phyloP scores from a whole-genome alignment of 345 rosid genomes.

The Sonneratia alba region DNA sequence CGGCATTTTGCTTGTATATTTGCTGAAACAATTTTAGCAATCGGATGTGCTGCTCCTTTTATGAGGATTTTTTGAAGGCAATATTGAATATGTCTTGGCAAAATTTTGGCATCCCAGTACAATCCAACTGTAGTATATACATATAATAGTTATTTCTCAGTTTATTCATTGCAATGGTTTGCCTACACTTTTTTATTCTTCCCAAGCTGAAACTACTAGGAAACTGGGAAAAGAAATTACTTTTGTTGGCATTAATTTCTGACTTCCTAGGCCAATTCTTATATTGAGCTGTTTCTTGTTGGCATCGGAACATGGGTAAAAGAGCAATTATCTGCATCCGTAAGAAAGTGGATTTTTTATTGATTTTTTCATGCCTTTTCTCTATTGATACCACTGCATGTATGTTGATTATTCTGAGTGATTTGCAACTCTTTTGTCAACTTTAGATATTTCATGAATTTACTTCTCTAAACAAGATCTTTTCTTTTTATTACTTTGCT shows the following conservation, averaged over 20 bases:
- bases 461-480: not conserved
- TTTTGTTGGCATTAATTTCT: not conserved
- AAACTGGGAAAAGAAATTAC: not conserved
- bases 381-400: not conserved
- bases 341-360: too few relatives aligned
- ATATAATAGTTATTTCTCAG: not conserved
- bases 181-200: not conserved
- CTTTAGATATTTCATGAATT: not conserved
- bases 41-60: not conserved
- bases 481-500: not conserved
- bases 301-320: not conserved
- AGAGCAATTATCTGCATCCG: too few relatives aligned
- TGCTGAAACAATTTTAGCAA: too few relatives aligned
- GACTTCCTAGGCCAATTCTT: not conserved
- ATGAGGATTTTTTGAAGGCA: not conserved
- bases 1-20: not conserved
- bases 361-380: too few relatives aligned
- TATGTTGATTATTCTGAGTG: not conserved
- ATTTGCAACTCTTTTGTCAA: not conserved
- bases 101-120: not conserved
- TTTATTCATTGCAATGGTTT: not conserved
- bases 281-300: not conserved
- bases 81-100: not conserved
- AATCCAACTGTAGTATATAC: not conserved
- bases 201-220: not conserved